Evolutionary conservation across 2,329 filamentous ascomycete species (phyloP).

Genomic region (Ciborinia camelliae): DNA sequence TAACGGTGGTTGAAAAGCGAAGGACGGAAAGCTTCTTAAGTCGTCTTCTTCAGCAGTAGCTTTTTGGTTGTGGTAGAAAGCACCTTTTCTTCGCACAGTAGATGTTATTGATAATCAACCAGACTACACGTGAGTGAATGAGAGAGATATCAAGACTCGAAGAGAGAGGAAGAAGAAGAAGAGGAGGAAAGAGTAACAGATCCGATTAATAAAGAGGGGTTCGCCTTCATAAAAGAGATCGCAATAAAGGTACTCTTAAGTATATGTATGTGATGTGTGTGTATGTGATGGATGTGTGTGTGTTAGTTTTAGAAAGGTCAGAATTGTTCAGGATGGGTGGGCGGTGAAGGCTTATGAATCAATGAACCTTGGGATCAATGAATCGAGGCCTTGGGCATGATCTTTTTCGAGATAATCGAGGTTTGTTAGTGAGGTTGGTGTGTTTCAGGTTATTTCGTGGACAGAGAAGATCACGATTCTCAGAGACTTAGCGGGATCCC

Average conservation of each 20-base stretch:
- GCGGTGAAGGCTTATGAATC: slow-evolving; percentile 33
- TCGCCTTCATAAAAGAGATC: slow-evolving; percentile 9
- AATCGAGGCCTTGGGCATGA: slow-evolving; percentile 8
- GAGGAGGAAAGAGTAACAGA: not conserved
- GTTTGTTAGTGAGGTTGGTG: not conserved
- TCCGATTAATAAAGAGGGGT: slow-evolving; percentile 1
- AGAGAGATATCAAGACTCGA: not conserved
- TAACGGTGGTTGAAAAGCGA: not conserved
- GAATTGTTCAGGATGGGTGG: slow-evolving; percentile 20
- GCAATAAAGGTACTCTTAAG: too few relatives aligned
- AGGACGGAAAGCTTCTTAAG: not conserved
- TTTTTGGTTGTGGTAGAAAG: not conserved
- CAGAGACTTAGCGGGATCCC: slow-evolving; percentile 8
- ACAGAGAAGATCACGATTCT: not conserved
- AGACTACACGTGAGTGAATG: too few relatives aligned
- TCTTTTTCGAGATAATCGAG: not conserved
- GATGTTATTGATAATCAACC: not conserved
- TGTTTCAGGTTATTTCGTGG: slow-evolving; percentile 19
- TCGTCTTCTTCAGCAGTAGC: too few relatives aligned
- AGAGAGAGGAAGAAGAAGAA: not conserved
- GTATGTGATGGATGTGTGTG: too few relatives aligned
- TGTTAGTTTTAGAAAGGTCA: slow-evolving; percentile 11
- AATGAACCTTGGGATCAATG: not conserved
- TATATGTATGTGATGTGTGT: too few relatives aligned
- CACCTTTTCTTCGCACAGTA: not conserved